Evolutionary conservation across 805 yeast species (phyloP), one percentile per base, ranked within the genome.

Genomic region (Yarrowia keelungensis): DNA sequence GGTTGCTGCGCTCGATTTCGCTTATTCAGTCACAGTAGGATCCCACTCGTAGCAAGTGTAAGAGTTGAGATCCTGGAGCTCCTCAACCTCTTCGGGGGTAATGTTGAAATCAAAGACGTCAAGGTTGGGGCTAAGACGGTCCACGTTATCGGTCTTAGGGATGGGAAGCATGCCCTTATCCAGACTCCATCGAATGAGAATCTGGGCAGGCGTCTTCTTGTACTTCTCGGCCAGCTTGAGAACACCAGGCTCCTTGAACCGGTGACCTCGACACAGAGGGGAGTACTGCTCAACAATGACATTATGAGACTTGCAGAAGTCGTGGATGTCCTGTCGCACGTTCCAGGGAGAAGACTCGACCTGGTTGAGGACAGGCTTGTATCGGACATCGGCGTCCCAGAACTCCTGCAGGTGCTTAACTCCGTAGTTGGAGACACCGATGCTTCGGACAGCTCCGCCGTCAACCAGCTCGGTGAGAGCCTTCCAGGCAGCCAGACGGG

Each of bases 281-380:
- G 95, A 90, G 81, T 91, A 90, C 15, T 88, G 96, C 69, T 90
- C 89, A 72, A 90, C 84, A 72, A 86, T 87, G 71, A 90, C 84
- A 42, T 84, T 87, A 71, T 84, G 79, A 51, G 79, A 74, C 75
- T 88, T 84, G 71, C 83, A 89, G 74, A 80, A 89, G 72, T 87
- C 84, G 72, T 89, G 75, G 73, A 90, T 81, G 72, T 82, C 82
- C 70, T 83, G 84, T 81, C 90, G 97, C 71, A 90, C 90, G 76
- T 91, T 83, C 83, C 91, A 91, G 71, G 97, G 97, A 79, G 92
- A 97, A 78, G 90, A 95, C 82, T 91, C 97, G 72, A 92, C 89
- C 80, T 91, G 97, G 45, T 53, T 53, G 74, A 91, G 83, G 67
- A 89, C 90, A 62, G 88, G 89, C 61, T 97, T 97, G 71, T 82